Conservation (phyloP, 345 rosid genomes). For the Melastoma malabathricum region DNA sequence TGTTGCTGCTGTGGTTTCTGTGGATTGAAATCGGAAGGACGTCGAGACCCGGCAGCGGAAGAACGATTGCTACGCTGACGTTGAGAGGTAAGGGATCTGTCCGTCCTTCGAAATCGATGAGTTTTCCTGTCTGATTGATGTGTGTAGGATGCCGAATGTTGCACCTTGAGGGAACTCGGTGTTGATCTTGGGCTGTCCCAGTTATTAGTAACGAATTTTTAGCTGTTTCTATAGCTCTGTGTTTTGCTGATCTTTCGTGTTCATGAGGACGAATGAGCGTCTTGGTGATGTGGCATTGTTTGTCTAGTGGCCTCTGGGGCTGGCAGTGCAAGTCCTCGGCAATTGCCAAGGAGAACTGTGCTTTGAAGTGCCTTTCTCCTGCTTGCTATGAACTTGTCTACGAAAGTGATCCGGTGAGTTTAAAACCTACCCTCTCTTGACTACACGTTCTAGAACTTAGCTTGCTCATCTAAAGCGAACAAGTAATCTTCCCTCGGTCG, state of each 20-base stretch:
- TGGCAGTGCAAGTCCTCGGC: conserved; percentile 51
- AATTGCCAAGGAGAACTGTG: conserved; percentile 67
- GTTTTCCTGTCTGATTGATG: no score
- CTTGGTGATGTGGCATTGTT: conserved; percentile 9
- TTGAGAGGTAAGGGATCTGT: conserved; percentile 35
- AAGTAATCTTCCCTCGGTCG: not conserved
- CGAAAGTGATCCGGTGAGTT: conserved; percentile 67
- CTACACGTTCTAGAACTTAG: conserved; percentile 10
- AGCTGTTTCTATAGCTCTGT: no score
- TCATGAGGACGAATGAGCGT: not conserved
- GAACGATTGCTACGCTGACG: conserved; percentile 56
- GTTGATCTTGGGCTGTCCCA: no score
- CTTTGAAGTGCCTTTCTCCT: conserved; percentile 60
- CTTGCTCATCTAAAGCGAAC: no score
- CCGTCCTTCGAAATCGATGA: not conserved
- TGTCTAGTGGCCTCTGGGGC: conserved; percentile 72
- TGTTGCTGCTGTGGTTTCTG: not conserved
- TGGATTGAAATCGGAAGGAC: conserved; percentile 22
- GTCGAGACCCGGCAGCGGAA: conserved; percentile 45
- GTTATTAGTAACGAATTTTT: no score
- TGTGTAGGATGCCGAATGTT: no score
- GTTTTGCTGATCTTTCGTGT: not conserved
- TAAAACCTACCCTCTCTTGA: not conserved
- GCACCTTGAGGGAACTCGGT: no score
- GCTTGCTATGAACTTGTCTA: conserved; percentile 58